Conservation (phyloP, 164 flowering plant species). For the Umbellularia californica region DNA sequence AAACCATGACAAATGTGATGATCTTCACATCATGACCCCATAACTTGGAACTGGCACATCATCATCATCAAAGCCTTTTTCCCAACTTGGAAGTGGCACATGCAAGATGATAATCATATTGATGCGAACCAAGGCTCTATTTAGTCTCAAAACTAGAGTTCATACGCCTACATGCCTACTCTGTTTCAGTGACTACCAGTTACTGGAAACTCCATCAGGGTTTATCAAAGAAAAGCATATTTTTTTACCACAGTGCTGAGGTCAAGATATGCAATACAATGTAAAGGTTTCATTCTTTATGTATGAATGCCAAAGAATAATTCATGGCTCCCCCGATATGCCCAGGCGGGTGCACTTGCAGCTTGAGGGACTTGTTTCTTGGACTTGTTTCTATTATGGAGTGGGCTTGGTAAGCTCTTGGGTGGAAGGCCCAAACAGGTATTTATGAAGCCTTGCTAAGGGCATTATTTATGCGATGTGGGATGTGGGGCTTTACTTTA, state of each 20-base stretch:
- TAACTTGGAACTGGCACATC: background rate
- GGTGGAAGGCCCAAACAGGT: no score
- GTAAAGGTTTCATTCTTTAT: background rate
- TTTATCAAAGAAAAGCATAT: background rate
- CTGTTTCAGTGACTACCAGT: background rate
- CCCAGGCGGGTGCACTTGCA: background rate
- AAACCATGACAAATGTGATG: background rate
- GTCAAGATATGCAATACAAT: background rate
- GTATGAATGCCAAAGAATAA: background rate
- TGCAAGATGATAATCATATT: no score
- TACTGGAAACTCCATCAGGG: background rate
- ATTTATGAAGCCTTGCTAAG: no score
- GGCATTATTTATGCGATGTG: no score
- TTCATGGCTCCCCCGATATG: background rate
- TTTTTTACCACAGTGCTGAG: background rate
- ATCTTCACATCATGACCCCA: background rate
- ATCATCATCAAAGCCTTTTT: no score
- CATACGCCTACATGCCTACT: no score
- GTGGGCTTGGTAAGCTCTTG: no score
- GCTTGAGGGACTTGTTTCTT: background rate
- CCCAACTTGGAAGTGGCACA: no score
- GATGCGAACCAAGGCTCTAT: background rate
- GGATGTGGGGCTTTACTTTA: no score
- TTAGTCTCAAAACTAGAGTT: background rate
- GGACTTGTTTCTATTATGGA: no score